Base-by-base conservation (phyloP, 2,329 filamentous ascomycete genomes). In the Xylariales sp. region DNA sequence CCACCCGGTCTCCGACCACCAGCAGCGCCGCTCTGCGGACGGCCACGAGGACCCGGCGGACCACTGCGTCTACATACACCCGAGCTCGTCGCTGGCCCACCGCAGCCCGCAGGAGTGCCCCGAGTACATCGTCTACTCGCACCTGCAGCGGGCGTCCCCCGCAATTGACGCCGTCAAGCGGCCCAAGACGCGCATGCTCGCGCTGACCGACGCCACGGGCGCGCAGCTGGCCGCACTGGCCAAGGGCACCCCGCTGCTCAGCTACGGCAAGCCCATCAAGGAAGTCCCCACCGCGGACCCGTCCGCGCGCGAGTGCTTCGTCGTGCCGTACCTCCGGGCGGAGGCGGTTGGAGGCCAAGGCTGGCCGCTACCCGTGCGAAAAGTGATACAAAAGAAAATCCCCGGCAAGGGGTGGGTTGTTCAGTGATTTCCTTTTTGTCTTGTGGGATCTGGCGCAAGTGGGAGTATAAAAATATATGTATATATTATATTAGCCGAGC, bases 191-290 rank as follows among this genome's bases (percentile, higher is more conserved):
- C 70, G 93, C 29, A 94, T 98, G 85, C 86, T 91, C 56, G 78
- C 91, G 4, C 72, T 98, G 15, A 91, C 89, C 3, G 79, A 90
- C 19, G 70, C 95, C 6, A 85, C 81, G 13, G 84, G 80, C 2
- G 74, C 76, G 3, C 86, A 94, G 57, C 72, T 98, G 5, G 78
- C 85, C 4, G 80, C 78, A 2, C 69, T 97, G 38, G 87, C 89
- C 5, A 84, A 88, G 56, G 87, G 86, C 0, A 97, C 93, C 11
- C 87, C 89, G 33, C 66, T 98, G 38, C 61, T 97, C 16, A 78
- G 78, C 25, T 89, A 91, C 49, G 87, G 88, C 4, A 97, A 97
- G 67, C 91, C 93, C 1, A 82, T 96, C 56, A 93, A 93, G 50
- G 90, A 93, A 68, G 76, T 86, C 12, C 66, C 75, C 47, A 55